These are phyloP conservation scores for Echinosophora koreensis DNA, from an alignment of 306 rosid genomes.

Conservation along the genomic window DNA sequence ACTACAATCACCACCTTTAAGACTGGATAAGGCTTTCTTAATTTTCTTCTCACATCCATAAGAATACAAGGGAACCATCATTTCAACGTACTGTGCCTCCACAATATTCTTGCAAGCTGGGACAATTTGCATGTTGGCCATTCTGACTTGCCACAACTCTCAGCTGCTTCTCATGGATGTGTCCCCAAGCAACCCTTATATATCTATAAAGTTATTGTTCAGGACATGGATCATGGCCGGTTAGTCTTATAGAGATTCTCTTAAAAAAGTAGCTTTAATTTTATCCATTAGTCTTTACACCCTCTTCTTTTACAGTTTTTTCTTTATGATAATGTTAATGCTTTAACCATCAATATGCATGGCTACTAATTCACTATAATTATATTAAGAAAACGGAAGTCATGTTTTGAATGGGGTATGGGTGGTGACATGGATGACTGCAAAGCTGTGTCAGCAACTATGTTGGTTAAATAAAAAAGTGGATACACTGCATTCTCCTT, in stretches of 20 bases:
- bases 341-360: neutral
- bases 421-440: slow-evolving; percentile 62
- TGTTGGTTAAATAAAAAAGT: slow-evolving; percentile 49
- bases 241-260: slow-evolving; percentile 44
- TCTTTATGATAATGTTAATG: slow-evolving; percentile 11
- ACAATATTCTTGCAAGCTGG: slow-evolving; percentile 65
- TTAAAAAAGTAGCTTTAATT: slow-evolving; percentile 30
- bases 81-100: slow-evolving; percentile 88
- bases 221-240: slow-evolving; percentile 30
- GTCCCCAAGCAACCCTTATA: slow-evolving; percentile 27
- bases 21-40: slow-evolving; percentile 71
- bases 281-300: neutral
- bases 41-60: slow-evolving; percentile 88
- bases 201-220: slow-evolving; percentile 40
- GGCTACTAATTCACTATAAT: slow-evolving; percentile 3
- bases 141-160: slow-evolving; percentile 14
- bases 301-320: slow-evolving; percentile 16
- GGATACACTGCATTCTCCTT: slow-evolving; percentile 38
- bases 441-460: slow-evolving; percentile 62
- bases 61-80: slow-evolving; percentile 92
- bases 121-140: slow-evolving; percentile 81
- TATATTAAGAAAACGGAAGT: slow-evolving; percentile 24
- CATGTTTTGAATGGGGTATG: slow-evolving; percentile 22
- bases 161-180: slow-evolving; percentile 18
- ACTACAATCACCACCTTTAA: slow-evolving; percentile 63